These are phyloP conservation scores for Colletotrichum horii DNA, from an alignment of 2,329 filamentous ascomycete species.

Conservation along the genomic window DNA sequence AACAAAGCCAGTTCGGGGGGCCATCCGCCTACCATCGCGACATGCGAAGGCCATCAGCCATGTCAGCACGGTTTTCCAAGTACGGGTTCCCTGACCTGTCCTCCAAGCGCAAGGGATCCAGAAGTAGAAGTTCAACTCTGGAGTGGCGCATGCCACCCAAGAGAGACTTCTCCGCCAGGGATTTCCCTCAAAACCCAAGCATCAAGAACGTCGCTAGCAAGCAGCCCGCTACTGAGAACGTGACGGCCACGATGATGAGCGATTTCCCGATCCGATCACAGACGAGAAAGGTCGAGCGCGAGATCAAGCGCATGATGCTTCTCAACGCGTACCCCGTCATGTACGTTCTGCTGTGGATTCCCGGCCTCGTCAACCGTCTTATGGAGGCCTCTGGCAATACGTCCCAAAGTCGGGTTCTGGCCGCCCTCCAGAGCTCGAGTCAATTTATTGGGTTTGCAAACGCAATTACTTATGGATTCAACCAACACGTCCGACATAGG, in stretches of 20 bases:
- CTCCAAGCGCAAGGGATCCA: not conserved
- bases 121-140: not conserved
- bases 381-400: slow-evolving; percentile 30
- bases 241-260: slow-evolving; percentile 16
- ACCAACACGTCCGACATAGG: slow-evolving; percentile 30
- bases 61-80: not conserved
- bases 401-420: slow-evolving; percentile 23
- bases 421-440: slow-evolving; percentile 37
- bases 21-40: not conserved
- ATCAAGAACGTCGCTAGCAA: not conserved
- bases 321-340: slow-evolving; percentile 42
- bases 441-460: slow-evolving; percentile 43
- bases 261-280: slow-evolving; percentile 24
- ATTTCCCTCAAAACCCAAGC: slow-evolving; percentile 8
- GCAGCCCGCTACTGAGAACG: not conserved
- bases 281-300: slow-evolving; percentile 25
- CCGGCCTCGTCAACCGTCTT: slow-evolving; percentile 38
- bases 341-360: slow-evolving; percentile 43
- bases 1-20: not conserved
- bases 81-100: not conserved
- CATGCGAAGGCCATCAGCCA: not conserved
- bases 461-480: slow-evolving; percentile 42
- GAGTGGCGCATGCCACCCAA: not conserved
- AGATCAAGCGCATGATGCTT: slow-evolving; percentile 36
- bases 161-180: not conserved